phyloP scores from a whole-genome alignment of 495 filamentous ascomycete species.

The Aspergillus ellipticus region DNA sequence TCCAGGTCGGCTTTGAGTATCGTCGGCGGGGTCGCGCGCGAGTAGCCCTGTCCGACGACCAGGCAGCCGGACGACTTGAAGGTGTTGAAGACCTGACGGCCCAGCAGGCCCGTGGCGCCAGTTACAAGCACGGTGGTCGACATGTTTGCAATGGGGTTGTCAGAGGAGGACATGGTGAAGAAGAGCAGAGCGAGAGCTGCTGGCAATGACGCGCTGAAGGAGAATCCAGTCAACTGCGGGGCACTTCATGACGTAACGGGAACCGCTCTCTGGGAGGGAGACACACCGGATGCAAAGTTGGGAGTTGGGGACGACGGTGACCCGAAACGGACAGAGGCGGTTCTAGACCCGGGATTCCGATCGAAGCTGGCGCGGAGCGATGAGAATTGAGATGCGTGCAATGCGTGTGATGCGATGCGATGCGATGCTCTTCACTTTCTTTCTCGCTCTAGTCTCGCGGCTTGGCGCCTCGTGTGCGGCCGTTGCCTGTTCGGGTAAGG shows the following conservation, averaged over 20 bases:
- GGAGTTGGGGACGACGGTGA: too few species aligned
- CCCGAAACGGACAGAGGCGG: too few species aligned
- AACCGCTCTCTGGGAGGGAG: not conserved
- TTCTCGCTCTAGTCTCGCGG: too few species aligned
- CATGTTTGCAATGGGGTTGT: conserved; percentile 33
- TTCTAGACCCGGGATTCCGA: too few species aligned
- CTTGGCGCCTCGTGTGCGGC: too few species aligned
- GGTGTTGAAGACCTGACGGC: conserved; percentile 71
- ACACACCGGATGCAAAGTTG: not conserved
- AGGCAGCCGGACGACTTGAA: conserved; percentile 69
- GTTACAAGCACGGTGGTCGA: conserved; percentile 70
- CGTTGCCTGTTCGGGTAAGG: too few species aligned
- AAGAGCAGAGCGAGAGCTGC: not conserved
- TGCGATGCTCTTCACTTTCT: too few species aligned
- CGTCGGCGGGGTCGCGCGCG: conserved; percentile 66
- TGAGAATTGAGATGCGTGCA: too few species aligned
- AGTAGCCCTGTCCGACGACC: conserved; percentile 76
- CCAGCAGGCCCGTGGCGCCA: conserved; percentile 80
- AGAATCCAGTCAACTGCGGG: conserved; percentile 11
- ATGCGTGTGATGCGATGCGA: too few species aligned
- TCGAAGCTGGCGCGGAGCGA: too few species aligned
- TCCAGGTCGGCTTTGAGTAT: conserved; percentile 75
- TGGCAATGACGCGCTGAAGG: not conserved
- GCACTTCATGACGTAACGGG: conserved; percentile 16
- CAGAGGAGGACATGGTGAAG: conserved; percentile 7